These are phyloP conservation scores for Diaporthe ilicicola DNA, from an alignment of 2,329 filamentous ascomycete genomes.

Conservation along the genomic window DNA sequence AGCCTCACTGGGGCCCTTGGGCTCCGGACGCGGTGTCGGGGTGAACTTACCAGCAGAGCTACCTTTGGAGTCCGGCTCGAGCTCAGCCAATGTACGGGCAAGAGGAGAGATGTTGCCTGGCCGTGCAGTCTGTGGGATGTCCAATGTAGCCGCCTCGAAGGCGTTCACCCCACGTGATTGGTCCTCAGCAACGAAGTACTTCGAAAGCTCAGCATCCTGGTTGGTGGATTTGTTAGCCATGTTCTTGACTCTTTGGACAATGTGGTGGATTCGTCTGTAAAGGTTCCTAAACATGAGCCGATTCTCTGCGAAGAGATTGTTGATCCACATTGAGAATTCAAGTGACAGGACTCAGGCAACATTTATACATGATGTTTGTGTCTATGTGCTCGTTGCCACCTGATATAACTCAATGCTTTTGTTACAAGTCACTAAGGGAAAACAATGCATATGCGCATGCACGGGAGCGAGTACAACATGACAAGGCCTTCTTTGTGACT, in stretches of 20 bases:
- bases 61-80: neutral
- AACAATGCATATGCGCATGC: neutral
- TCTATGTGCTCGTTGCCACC: neutral
- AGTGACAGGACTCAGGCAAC: neutral
- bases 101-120: neutral
- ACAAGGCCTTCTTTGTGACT: neutral
- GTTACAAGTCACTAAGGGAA: neutral
- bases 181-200: neutral
- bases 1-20: no score
- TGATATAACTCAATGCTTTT: neutral
- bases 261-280: neutral
- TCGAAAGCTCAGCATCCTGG: neutral
- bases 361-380: neutral
- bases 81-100: neutral
- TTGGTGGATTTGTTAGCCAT: neutral
- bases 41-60: neutral
- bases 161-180: neutral
- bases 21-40: neutral
- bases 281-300: neutral
- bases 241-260: neutral
- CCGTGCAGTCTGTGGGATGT: neutral
- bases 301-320: neutral
- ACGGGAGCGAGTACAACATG: neutral
- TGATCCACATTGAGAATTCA: no score
- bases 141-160: neutral